Base-by-base conservation (phyloP, 192 early-diverging fungal genomes). In the Coemansia sp. region DNA sequence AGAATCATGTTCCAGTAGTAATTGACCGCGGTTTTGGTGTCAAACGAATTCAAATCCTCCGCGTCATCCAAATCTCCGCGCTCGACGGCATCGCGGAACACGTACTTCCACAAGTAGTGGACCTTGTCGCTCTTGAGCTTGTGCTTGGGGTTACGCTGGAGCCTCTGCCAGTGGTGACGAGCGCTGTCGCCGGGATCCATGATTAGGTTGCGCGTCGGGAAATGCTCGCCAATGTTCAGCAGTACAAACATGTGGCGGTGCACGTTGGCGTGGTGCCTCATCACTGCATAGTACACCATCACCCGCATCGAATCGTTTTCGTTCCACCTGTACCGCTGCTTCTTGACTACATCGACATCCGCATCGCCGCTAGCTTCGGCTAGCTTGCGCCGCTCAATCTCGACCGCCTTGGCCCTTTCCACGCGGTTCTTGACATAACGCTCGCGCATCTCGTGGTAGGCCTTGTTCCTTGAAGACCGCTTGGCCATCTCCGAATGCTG, bases 41-140 rank as follows among this genome's bases (percentile, higher is more conserved):
- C 67, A 44, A 77, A 75, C 11, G 46, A 38, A 8, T 66, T 61
- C 28, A 75, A 10, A 14, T 70, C 69, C 0, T 69, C 63, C 21
- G 59, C 17, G 43, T 83, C 69, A 0, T 11, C 33, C 39, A 83
- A 44, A 16, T 39, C 42, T 3, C 70, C 80, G 8, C 26, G 40
- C 9, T 17, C 42, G 2, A 83, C 38, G 0, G 80, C 80, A 44
- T 83, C 80, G 30, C 62, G 58, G 39, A 77, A 60, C 33, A 72
- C 69, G 30, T 64, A 69, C n/a, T 38, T 47, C 75, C 80, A 83
- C 5, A 83, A 33, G 1, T 14, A 21, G 9, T 23, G 19, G 28
- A 83, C 21, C 4, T 40, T 16, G 1, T 50, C 66, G 53, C 32
- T 17, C 38, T 66, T 33, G 7, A 38, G 17, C 2, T 3, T 21